Base-by-base conservation (phyloP, 768 basidiomycete genomes). In the Suillus sp. region DNA sequence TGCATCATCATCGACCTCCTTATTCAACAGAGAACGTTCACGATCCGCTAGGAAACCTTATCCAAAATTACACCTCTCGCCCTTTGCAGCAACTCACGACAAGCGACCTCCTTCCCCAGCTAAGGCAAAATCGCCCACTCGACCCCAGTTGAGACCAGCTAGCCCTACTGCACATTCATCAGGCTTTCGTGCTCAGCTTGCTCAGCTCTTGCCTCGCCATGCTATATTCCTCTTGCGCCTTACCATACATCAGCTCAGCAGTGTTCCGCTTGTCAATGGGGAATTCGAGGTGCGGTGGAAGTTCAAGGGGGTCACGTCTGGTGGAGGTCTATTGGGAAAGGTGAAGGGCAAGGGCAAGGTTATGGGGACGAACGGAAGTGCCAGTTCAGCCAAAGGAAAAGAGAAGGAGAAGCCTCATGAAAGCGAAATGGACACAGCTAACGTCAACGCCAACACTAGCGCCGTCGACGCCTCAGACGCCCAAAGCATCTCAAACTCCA, bases 201-300 rank as follows among this genome's bases (percentile, higher is more conserved):
- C 82, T 34, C 84, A 87, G 35, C 79, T 90, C 59, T 77, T 90
- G 9, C 86, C 88, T 13, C 79, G 82, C 43, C 88, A 91, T 69
- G 84, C 89, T 3, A 80, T 84, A 58, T 92, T 93, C 75, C 82
- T 84, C 60, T 84, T 86, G 34, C 78, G 79, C 13, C 70, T 92
- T 47, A 77, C 79, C 22, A 79, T 92, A 43, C 88, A 91, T 75
- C 84, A 91, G 67, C 81, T 93, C 25, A 80, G 83, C 22, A 88
- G 85, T 66, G 87, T 93, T 0, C 91, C 91, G 0, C 84, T 91
- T 62, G 84, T 91, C 38, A 77, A 79, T 47, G 91, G 91, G 65
- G 83, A 90, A 69, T 91, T 92, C 70, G 85, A 80, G 22, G 83
- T 88, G 6, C 78, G 81, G 25, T 92, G 91, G 90, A 88, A 85